A percentile compares a stretch with the other conserved stretches of the same genome.
phyloP scores from a whole-genome alignment of 371 early-diverging fungal genomes.

The Apophysomyces variabilis region DNA sequence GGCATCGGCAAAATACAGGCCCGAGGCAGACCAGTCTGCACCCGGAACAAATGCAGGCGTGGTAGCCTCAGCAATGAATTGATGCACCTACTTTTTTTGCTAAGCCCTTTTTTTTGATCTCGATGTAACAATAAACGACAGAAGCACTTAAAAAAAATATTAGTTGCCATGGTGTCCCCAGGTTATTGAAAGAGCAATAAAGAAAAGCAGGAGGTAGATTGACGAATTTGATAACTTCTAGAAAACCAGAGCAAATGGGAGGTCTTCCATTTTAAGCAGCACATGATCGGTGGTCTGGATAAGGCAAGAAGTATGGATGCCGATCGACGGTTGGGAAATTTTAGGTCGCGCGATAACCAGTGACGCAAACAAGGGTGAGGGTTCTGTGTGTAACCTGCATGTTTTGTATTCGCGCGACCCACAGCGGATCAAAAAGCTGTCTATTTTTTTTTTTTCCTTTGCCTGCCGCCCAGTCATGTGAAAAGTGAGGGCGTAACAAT shows the following conservation, averaged over 20 bases:
- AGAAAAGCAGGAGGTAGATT: constrained; percentile 3
- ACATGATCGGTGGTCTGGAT: constrained; percentile 8
- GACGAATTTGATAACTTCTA: constrained; percentile 8
- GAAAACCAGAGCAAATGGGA: constrained; percentile 8
- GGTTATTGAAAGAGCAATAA: not conserved
- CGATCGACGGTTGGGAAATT: constrained; percentile 7
- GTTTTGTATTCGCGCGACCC: constrained; percentile 9
- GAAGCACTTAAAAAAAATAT: not conserved
- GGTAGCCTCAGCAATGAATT: not conserved
- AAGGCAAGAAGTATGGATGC: not conserved
- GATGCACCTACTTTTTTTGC: not conserved
- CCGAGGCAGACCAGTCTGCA: not conserved
- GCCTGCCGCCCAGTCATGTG: not conserved
- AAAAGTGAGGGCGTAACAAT: constrained; percentile 7
- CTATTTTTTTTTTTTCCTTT: constrained; percentile 1
- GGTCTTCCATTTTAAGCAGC: constrained; percentile 10
- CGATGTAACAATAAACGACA: not conserved
- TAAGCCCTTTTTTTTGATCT: not conserved
- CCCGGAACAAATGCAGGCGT: constrained; percentile 2
- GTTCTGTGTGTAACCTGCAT: constrained; percentile 5
- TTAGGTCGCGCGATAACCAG: constrained; percentile 1
- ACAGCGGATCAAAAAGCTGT: constrained; percentile 10
- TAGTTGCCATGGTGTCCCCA: not conserved
- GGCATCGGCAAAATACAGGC: constrained; percentile 7
- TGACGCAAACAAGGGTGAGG: constrained; percentile 12